phyloP scores from a whole-genome alignment of 352 stramenopile species.

The Globisporangium yorkense region DNA sequence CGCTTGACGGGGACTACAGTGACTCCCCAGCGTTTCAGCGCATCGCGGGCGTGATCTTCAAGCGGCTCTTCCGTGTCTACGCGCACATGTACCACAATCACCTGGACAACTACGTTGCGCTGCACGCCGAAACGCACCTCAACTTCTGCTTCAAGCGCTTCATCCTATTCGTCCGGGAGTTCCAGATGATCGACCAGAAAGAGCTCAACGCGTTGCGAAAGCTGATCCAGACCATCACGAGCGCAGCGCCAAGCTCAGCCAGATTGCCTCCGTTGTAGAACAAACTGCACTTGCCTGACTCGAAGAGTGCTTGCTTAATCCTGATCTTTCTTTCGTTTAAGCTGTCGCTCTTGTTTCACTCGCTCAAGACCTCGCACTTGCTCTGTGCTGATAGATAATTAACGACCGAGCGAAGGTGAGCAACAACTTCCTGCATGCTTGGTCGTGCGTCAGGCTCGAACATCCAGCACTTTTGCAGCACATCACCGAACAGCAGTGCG shows the following conservation, averaged over 20 bases:
- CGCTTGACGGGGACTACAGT: constrained; percentile 18
- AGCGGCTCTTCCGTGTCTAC: constrained; percentile 96
- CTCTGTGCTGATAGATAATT: background rate
- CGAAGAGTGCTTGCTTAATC: background rate
- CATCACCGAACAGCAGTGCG: constrained; percentile 2
- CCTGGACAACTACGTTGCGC: constrained; percentile 85
- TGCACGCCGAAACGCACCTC: constrained; percentile 91
- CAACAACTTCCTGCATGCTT: constrained; percentile 16
- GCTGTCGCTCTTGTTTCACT: background rate
- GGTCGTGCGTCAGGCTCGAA: constrained; percentile 22
- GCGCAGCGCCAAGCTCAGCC: background rate
- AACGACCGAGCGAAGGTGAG: constrained; percentile 3
- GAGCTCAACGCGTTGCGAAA: constrained; percentile 93
- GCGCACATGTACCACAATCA: constrained; percentile 96
- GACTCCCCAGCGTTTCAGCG: constrained; percentile 41
- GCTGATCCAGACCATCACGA: constrained; percentile 65
- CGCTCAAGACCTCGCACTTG: background rate
- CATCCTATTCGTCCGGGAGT: constrained; percentile 93
- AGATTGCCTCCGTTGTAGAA: background rate
- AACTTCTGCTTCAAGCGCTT: constrained; percentile 98
- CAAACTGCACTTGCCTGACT: too few relatives aligned
- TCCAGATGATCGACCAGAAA: constrained; percentile 90
- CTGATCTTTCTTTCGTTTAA: too few relatives aligned
- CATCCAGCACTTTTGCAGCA: constrained; percentile 25
- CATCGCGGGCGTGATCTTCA: constrained; percentile 83